These are phyloP conservation scores for Picea sitchensis DNA, from an alignment of 75 land plant genomes.

Conservation along the genomic window DNA sequence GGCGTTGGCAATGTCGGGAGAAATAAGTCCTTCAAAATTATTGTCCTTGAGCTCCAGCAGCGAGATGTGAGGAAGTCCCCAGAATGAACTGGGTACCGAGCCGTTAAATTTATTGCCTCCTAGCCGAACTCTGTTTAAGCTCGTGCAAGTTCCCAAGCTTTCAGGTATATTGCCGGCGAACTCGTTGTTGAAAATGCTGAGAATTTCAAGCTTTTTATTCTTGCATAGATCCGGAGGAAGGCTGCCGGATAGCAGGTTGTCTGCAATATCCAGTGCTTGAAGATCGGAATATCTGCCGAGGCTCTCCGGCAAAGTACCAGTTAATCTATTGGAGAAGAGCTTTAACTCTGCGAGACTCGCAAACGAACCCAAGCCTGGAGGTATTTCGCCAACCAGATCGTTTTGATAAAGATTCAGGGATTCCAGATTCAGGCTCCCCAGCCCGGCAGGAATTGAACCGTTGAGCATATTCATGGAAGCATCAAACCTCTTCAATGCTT, in stretches of 20 bases:
- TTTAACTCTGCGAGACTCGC: conserved; percentile 36
- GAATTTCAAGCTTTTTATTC: conserved; percentile 43
- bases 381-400: conserved; percentile 42
- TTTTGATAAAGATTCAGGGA: conserved; percentile 72
- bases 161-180: conserved; percentile 58
- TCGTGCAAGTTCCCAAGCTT: conserved; percentile 45
- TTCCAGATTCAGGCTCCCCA: conserved; percentile 45
- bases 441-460: conserved; percentile 55
- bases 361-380: conserved; percentile 38
- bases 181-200: conserved; percentile 53
- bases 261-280: conserved; percentile 48
- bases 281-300: conserved; percentile 52
- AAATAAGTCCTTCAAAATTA: conserved; percentile 46
- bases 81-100: conserved; percentile 43
- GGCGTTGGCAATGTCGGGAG: conserved; percentile 39
- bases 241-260: conserved; percentile 48
- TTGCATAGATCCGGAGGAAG: conserved; percentile 64
- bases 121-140: conserved; percentile 48
- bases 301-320: conserved; percentile 42
- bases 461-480: conserved; percentile 58
- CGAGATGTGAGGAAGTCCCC: conserved; percentile 56
- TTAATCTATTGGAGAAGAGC: conserved; percentile 47
- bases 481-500: conserved; percentile 44
- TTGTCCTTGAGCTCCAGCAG: conserved; percentile 63
- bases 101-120: conserved; percentile 49